Evolutionary conservation across 1,284 basidiomycete genomes (phyloP), one percentile per base, ranked within the genome.

Genomic region (Puccinia sorghi): DNA sequence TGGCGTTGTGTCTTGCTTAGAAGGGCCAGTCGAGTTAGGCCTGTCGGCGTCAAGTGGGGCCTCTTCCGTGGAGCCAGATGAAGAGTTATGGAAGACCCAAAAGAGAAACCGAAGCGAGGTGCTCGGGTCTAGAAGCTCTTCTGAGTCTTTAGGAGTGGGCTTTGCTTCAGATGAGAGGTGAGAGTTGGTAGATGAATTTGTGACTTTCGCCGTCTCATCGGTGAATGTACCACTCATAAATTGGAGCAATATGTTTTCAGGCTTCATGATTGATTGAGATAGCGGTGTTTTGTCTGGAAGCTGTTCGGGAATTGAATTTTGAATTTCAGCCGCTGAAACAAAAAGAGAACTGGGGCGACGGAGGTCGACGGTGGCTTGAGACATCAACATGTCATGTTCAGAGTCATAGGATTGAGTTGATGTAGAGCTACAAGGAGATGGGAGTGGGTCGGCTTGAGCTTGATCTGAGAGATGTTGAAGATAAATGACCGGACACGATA

Each of bases 301-400:
- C 52, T 70, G 52, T 13, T 69, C 11, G 32, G 48, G 13, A 15
- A 37, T 77, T 46, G 25, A 54, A 72, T 50, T 32, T 22, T 11
- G 20, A 56, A 39, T 52, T 76, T 76, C 48, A 12, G 25, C 37
- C 13, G 41, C 43, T 43, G 39, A 57, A 17, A 20, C 46, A 43
- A 48, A 64, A 9, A 64, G 72, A 41, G 70, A 74, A 43, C 82
- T n/a, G 25, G 61, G 81, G 4, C 56, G 77, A 37, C 86, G 83
- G 13, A 87, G 81, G 81, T 87, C 86, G 1, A 85, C 85, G 9
- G 87, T 85, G 0, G 86, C 86, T 81, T 85, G 84, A 7, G 86
- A 86, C 86, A 87, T 87, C 69, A 84, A 80, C 84, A 87, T 83
- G 59, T 83, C 81, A 39, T 80, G 77, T 27, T 81, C 72, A 9